Conservation (phyloP, 1,139 yeast genomes). For the Lodderomyces orthopsilosis region DNA sequence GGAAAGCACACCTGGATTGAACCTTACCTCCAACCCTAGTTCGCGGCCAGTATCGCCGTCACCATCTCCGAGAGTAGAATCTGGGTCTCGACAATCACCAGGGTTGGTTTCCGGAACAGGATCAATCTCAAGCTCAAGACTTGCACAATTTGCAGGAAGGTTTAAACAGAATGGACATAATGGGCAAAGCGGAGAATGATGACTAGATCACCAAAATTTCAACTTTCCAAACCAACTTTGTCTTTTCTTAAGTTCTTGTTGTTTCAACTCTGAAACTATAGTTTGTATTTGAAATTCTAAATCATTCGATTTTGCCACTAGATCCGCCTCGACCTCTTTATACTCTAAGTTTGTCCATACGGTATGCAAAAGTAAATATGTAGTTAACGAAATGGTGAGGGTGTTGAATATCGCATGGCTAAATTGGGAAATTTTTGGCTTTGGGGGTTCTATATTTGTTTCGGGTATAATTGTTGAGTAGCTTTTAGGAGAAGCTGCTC, state of each 20-base stretch:
- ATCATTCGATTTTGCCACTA: conserved; percentile 22
- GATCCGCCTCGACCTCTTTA: conserved; percentile 25
- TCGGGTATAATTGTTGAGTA: conserved; percentile 2
- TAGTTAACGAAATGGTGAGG: conserved; percentile 39
- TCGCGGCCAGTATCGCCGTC: background rate
- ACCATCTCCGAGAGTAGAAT: background rate
- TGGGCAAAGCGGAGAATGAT: conserved; percentile 8
- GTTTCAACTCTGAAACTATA: conserved; percentile 22
- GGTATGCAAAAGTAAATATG: conserved; percentile 37
- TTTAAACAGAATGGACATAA: conserved; percentile 24
- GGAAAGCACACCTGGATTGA: conserved; percentile 15
- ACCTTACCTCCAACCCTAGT: background rate
- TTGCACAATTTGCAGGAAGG: conserved; percentile 42
- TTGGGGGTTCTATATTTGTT: conserved; percentile 8
- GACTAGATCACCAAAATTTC: conserved; percentile 19
- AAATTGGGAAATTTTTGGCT: conserved; percentile 40
- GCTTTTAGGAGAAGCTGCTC: background rate
- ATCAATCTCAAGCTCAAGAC: conserved; percentile 22
- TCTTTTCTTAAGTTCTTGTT: conserved; percentile 9
- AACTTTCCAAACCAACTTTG: conserved; percentile 12
- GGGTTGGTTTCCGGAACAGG: conserved; percentile 22
- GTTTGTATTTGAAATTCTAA: conserved; percentile 33
- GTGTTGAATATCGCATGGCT: conserved; percentile 39
- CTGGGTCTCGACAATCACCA: background rate
- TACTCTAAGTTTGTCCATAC: conserved; percentile 34